Base-by-base conservation (phyloP, 371 early-diverging fungal genomes). In the Choanephora cucurbitarum region DNA sequence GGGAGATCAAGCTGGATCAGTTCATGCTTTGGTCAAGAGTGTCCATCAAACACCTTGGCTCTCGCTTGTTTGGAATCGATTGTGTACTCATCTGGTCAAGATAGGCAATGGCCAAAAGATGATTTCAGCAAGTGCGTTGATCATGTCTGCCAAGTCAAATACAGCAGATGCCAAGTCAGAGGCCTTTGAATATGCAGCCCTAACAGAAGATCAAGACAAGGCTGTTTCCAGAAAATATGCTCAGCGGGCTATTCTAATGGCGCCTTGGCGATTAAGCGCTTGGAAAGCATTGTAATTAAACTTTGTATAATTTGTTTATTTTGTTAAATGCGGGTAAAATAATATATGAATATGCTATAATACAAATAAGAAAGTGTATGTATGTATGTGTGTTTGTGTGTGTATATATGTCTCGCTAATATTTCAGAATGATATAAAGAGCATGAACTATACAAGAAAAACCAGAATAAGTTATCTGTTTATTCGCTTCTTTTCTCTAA, bases 211-310 rank as follows among this genome's bases (percentile, higher is more conserved):
- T 2, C 23, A 55, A 15, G 46, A 58, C 37, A 39, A 39, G 18
- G 55, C 65, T 10, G 14, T 43, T 7, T 60, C 66, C 5, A 59
- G 63, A n/a, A 64, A 59, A 48, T 34, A 44, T 34, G 82, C 85
- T 3, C 83, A 85, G 45, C 64, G 77, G 5, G 75, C 82, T 6
- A 69, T 79, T 8, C 60, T 78, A 64, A 64, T 73, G 1, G 83
- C 83, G 0, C 85, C 85, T 49, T 82, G 82, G 83, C 66, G 76
- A 19, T 28, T 58, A 18, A 57, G 62, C 22, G 75, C 80, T 24
- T 83, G 85, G 83, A 50, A 69, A 51, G 53, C 57, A 10, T 49
- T 72, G 8, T 44, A 43, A 28, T 53, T 53, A 19, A 18, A 21
- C n/a, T n/a, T n/a, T n/a, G n/a, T n/a, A n/a, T n/a, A n/a, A n/a